A percentile compares a stretch with the other conserved stretches of the same genome.
These are phyloP conservation scores for Neonectria neomacrospora DNA, from an alignment of 2,329 filamentous ascomycete genomes.

Conservation along the genomic window DNA sequence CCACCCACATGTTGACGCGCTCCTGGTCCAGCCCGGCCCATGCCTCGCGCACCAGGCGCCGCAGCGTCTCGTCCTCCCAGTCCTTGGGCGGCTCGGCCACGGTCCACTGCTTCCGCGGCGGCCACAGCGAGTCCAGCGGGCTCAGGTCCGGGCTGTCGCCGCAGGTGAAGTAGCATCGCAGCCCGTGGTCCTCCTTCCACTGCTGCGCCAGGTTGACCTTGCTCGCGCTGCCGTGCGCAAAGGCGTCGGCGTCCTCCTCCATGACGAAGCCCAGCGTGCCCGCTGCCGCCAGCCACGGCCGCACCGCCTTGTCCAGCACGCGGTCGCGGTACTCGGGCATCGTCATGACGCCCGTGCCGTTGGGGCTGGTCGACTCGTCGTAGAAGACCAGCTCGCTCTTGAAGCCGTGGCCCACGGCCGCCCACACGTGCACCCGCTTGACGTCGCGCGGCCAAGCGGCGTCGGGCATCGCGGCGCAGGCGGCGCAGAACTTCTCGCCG, in stretches of 20 bases:
- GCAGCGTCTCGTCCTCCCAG: constrained; percentile 50
- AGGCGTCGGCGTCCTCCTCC: constrained; percentile 51
- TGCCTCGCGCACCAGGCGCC: constrained; percentile 45
- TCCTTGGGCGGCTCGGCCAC: constrained; percentile 40
- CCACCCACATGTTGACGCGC: constrained; percentile 51
- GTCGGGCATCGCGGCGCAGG: constrained; percentile 41
- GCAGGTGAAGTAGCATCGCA: constrained; percentile 50
- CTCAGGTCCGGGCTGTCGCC: constrained; percentile 52
- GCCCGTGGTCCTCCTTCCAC: constrained; percentile 50
- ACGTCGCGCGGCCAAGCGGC: constrained; percentile 49
- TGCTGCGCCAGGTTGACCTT: constrained; percentile 50
- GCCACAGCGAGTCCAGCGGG: constrained; percentile 52
- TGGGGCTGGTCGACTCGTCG: constrained; percentile 50
- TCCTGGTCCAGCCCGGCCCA: constrained; percentile 47
- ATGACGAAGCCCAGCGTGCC: constrained; percentile 45
- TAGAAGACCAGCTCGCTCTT: constrained; percentile 54
- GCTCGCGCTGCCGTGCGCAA: constrained; percentile 50
- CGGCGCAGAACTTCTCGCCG: constrained; percentile 49
- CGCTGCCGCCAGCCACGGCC: constrained; percentile 45
- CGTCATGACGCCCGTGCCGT: constrained; percentile 46
- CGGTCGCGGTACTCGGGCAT: constrained; percentile 51
- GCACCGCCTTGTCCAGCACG: constrained; percentile 49
- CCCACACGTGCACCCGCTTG: constrained; percentile 50
- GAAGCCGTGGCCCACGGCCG: constrained; percentile 50
- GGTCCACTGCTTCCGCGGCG: constrained; percentile 49